phyloP scores from a whole-genome alignment of 2,329 filamentous ascomycete species.

The Hymenoscyphus infarciens region DNA sequence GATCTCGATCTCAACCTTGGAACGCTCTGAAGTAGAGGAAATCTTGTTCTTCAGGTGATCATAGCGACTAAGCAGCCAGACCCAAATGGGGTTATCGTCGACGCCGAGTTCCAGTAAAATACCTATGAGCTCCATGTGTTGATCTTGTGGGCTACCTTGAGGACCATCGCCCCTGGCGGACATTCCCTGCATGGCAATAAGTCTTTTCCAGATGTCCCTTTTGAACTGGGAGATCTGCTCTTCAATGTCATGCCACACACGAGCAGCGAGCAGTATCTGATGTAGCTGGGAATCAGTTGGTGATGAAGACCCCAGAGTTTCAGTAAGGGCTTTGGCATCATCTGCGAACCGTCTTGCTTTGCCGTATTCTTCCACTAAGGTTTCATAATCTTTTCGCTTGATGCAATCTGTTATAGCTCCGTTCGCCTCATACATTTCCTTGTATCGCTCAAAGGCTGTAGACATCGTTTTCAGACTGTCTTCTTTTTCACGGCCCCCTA shows the following conservation, averaged over 20 bases:
- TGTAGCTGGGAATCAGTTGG: slow-evolving; percentile 79
- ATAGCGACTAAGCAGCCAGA: slow-evolving; percentile 88
- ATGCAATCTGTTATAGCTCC: slow-evolving; percentile 77
- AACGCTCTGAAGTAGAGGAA: slow-evolving; percentile 73
- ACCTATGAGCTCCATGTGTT: slow-evolving; percentile 86
- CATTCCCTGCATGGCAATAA: slow-evolving; percentile 64
- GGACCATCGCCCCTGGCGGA: slow-evolving; percentile 31
- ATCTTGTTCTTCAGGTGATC: slow-evolving; percentile 88
- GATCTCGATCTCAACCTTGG: slow-evolving; percentile 88
- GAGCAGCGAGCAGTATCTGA: slow-evolving; percentile 79
- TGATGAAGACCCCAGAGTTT: slow-evolving; percentile 49
- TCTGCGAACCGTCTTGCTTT: slow-evolving; percentile 79
- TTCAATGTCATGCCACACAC: slow-evolving; percentile 94
- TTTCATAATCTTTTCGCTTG: slow-evolving; percentile 86
- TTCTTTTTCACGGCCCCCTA: slow-evolving; percentile 88
- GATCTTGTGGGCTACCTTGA: slow-evolving; percentile 58
- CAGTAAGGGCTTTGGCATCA: slow-evolving; percentile 68
- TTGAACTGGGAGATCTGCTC: slow-evolving; percentile 85
- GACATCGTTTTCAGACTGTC: slow-evolving; percentile 78
- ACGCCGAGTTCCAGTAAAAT: slow-evolving; percentile 90
- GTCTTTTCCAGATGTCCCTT: slow-evolving; percentile 78
- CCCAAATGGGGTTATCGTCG: slow-evolving; percentile 93
- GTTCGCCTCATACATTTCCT: slow-evolving; percentile 77
- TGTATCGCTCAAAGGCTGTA: slow-evolving; percentile 72
- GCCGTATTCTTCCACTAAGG: slow-evolving; percentile 79